Percentiles rank a stretch among this genome's conserved stretches.
phyloP scores from a whole-genome alignment of 768 basidiomycete genomes.

The Boletus edulis region DNA sequence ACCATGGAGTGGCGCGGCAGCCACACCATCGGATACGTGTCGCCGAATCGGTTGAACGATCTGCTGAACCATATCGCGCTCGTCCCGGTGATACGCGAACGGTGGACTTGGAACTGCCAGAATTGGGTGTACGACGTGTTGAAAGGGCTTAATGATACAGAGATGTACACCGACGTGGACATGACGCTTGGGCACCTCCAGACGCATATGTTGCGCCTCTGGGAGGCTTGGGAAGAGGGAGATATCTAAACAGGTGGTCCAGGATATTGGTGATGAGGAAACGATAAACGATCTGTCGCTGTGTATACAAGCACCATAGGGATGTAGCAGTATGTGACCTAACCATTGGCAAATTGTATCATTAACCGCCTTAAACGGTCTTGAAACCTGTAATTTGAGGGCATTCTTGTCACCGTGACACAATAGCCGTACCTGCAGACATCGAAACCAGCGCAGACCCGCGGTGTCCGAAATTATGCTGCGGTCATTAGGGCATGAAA shows the following conservation, averaged over 20 bases:
- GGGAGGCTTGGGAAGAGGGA: slow-evolving; percentile 29
- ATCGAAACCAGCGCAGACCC: too few species aligned
- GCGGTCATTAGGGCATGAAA: too few species aligned
- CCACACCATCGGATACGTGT: slow-evolving; percentile 19
- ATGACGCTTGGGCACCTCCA: slow-evolving; percentile 16
- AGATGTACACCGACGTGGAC: slow-evolving; percentile 16
- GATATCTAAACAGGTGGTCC: slow-evolving; percentile 15
- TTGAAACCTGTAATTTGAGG: background rate
- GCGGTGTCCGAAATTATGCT: too few species aligned
- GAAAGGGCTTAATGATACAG: slow-evolving; percentile 4
- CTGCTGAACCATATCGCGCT: slow-evolving; percentile 15
- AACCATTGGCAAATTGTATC: background rate
- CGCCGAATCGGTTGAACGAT: slow-evolving; percentile 5
- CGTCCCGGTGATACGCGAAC: slow-evolving; percentile 13
- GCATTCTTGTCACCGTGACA: background rate
- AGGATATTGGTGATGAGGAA: background rate
- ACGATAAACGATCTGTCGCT: background rate
- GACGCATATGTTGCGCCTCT: slow-evolving; percentile 24
- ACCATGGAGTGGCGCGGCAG: slow-evolving; percentile 20
- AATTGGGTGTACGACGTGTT: slow-evolving; percentile 27
- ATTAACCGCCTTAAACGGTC: background rate
- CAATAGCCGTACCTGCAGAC: too few species aligned
- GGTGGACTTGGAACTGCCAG: slow-evolving; percentile 26
- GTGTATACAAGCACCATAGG: too few species aligned
- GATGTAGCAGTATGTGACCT: background rate